Percentiles rank a stretch among this genome's conserved stretches.
Conservation (phyloP, 345 rosid genomes). For the Ricinus communis region DNA sequence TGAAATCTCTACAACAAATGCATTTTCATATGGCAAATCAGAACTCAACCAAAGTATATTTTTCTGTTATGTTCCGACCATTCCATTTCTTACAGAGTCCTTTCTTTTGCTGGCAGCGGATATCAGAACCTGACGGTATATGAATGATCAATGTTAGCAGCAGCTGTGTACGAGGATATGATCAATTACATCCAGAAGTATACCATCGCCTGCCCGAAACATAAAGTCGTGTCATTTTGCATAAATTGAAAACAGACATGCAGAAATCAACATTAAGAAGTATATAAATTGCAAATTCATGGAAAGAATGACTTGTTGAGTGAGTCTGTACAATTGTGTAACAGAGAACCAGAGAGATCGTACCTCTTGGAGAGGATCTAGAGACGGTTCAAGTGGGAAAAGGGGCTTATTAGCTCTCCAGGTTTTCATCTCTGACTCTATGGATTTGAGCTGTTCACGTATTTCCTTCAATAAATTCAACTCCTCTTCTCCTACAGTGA, state of each 20-base stretch:
- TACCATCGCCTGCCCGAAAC: constrained; percentile 64
- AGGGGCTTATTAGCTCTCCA: constrained; percentile 39
- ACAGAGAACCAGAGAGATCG: constrained; percentile 2
- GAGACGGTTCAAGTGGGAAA: constrained; percentile 26
- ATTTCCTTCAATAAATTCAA: constrained; percentile 62
- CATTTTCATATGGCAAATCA: not conserved
- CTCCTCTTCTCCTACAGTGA: constrained; percentile 43
- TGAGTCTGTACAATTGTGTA: not conserved
- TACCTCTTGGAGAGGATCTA: constrained; percentile 49
- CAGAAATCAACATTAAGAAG: not conserved
- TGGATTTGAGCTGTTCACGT: constrained; percentile 55
- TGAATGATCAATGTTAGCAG: not conserved
- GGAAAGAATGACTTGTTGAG: not conserved
- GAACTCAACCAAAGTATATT: not conserved
- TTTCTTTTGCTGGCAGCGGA: not conserved
- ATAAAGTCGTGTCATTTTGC: constrained; percentile 1
- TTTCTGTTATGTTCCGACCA: too few relatives aligned
- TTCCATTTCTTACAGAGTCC: constrained; percentile 5
- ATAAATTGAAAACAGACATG: too few relatives aligned
- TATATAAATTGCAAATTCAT: too few relatives aligned
- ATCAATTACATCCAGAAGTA: constrained; percentile 67
- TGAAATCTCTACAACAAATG: not conserved
- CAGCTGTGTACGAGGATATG: not conserved
- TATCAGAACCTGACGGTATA: not conserved
- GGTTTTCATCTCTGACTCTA: constrained; percentile 57